Evolutionary conservation across 140 eudicot genomes (phyloP), one percentile per base, ranked within the genome.

Genomic region (Senecio squalidus): DNA sequence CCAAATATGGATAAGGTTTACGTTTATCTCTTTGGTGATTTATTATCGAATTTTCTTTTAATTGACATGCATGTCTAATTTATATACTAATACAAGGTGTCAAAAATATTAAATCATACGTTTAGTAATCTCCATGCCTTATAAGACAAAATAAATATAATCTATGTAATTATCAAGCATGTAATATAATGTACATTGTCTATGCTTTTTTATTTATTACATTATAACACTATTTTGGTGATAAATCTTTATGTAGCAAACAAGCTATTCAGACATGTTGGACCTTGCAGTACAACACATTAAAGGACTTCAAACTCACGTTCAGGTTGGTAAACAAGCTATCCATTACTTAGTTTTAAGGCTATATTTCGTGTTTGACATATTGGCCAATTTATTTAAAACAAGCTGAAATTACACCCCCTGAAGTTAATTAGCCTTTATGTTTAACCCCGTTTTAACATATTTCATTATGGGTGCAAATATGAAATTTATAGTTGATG

Each of bases 1-100:
- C 97, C 97, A 5, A 85, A 89, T 80, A 84, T 89, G 97, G 97
- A 89, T 59, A 89, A 89, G 97, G 97, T 85, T 21, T 39, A 9
- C 9, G 9, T 29, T 9, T 14, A 11, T 4, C 33, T 44, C 30
- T 40, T 16, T 58, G 21, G 41, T 29, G 23, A 3, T 3, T 53
- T 36, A 36, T 4, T 9, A 41, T 15, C 7, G 9, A 18, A 8
- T 34, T n/a, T n/a, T n/a, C n/a, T n/a, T n/a, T n/a, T n/a, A n/a
- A n/a, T n/a, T n/a, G n/a, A n/a, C n/a, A n/a, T 45, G 9, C 4
- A 18, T 6, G 6, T 27, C 27, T 26, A 24, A n/a, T 25, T 24
- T n/a, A 4, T 6, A 3, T 55, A 26, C 23, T 45, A 14, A 16
- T 62, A 24, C 9, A 9, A 27, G 13, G 23, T 11, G 5, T 4